Conservation (phyloP, 2,329 filamentous ascomycete species). For the Fonsecaea erecta region DNA sequence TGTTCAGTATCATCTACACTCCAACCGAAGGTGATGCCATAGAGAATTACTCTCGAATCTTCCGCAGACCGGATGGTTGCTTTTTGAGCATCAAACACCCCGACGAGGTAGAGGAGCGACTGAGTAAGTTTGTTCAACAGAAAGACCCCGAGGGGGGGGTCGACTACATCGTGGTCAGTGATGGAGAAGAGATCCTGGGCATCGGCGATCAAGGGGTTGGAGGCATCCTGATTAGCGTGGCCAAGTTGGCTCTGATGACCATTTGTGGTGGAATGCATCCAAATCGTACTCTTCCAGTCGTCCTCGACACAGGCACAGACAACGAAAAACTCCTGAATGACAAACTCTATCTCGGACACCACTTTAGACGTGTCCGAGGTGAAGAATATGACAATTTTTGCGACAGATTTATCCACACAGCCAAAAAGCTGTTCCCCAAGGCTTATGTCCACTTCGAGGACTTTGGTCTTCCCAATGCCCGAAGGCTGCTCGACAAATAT, state of each 20-base stretch:
- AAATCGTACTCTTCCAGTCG: constrained; percentile 75
- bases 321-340: constrained; percentile 76
- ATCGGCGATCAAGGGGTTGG: constrained; percentile 90
- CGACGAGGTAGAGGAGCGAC: constrained; percentile 61
- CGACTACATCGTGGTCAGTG: constrained; percentile 86
- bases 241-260: constrained; percentile 81
- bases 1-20: constrained; percentile 90
- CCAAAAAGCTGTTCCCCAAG: constrained; percentile 71
- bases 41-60: constrained; percentile 77
- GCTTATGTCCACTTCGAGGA: constrained; percentile 92
- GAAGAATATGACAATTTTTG: constrained; percentile 77
- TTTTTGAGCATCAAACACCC: constrained; percentile 75
- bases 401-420: constrained; percentile 71
- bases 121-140: constrained; percentile 61
- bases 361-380: constrained; percentile 68
- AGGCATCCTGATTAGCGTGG: constrained; percentile 80
- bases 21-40: constrained; percentile 85
- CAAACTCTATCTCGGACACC: constrained; percentile 77
- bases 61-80: constrained; percentile 77
- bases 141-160: constrained; percentile 49
- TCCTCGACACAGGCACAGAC: constrained; percentile 84
- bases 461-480: constrained; percentile 77
- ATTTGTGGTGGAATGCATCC: constrained; percentile 87
- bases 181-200: constrained; percentile 71
- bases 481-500: constrained; percentile 76